A percentile compares a stretch with the other conserved stretches of the same genome.
These are phyloP conservation scores for Nothopassalora personata DNA, from an alignment of 2,329 filamentous ascomycete genomes.

Conservation along the genomic window DNA sequence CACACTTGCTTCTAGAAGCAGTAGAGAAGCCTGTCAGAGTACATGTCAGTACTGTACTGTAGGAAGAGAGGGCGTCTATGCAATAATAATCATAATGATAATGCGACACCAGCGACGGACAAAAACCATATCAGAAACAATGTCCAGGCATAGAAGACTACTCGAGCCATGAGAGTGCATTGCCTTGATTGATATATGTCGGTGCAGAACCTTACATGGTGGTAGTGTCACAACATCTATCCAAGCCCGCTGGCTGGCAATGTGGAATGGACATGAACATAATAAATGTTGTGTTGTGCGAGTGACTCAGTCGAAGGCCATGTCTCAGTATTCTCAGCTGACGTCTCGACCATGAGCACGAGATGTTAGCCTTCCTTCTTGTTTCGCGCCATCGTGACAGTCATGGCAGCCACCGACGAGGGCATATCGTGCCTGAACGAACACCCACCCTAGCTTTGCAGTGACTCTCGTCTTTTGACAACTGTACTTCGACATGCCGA, in stretches of 20 bases:
- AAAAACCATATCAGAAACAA: too few relatives aligned
- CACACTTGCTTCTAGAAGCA: conserved; percentile 7
- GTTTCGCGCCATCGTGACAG: neutral
- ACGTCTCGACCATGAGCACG: neutral
- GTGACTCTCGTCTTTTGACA: neutral
- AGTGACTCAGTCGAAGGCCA: neutral
- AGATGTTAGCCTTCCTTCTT: neutral
- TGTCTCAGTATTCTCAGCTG: neutral
- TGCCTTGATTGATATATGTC: neutral
- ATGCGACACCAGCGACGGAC: too few relatives aligned
- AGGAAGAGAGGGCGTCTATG: too few relatives aligned
- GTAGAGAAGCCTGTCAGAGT: conserved; percentile 2
- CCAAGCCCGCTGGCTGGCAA: neutral
- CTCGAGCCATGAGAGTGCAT: neutral
- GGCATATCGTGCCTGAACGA: neutral
- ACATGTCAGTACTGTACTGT: too few relatives aligned
- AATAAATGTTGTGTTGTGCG: neutral
- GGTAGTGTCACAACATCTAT: neutral
- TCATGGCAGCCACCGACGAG: neutral
- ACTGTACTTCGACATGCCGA: neutral
- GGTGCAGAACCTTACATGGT: neutral
- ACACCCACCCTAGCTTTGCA: neutral
- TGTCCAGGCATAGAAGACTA: too few relatives aligned
- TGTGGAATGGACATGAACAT: neutral
- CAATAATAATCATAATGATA: too few relatives aligned